These are phyloP conservation scores for Penicillium herquei DNA, from an alignment of 495 filamentous ascomycete genomes.

Conservation along the genomic window DNA sequence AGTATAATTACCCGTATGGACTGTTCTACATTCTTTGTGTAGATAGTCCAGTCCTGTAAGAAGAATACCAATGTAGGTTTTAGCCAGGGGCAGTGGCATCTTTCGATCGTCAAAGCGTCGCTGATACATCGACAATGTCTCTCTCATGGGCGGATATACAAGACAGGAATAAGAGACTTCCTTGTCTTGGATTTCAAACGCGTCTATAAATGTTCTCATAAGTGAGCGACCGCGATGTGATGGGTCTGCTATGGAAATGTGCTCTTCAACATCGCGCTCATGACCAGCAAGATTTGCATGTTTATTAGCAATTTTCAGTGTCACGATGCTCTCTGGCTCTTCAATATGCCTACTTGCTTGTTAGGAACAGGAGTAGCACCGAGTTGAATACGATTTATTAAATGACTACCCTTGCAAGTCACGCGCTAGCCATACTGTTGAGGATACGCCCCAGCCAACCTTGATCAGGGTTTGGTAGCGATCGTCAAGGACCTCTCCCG, in stretches of 20 bases:
- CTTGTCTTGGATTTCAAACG: slow-evolving; percentile 29
- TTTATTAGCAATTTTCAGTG: slow-evolving; percentile 40
- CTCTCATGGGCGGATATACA: slow-evolving; percentile 42
- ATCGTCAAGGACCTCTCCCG: slow-evolving; percentile 40
- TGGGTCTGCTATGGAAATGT: slow-evolving; percentile 32
- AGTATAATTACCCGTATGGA: slow-evolving; percentile 33
- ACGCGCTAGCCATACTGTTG: slow-evolving; percentile 43
- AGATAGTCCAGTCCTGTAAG: slow-evolving; percentile 48
- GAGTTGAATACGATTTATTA: slow-evolving; percentile 16
- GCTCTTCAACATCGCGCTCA: slow-evolving; percentile 38
- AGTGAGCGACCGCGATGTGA: slow-evolving; percentile 32
- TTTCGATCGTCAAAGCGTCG: slow-evolving; percentile 27
- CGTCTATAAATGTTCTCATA: slow-evolving; percentile 25
- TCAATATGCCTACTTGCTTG: slow-evolving; percentile 29
- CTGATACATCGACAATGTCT: slow-evolving; percentile 34
- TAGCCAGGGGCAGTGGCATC: slow-evolving; percentile 33
- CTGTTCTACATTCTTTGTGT: slow-evolving; percentile 37
- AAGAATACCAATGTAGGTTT: slow-evolving; percentile 39
- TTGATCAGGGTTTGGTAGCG: slow-evolving; percentile 42
- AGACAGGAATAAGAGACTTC: slow-evolving; percentile 34
- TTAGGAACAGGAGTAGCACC: slow-evolving; percentile 25
- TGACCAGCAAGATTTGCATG: slow-evolving; percentile 30
- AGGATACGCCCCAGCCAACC: slow-evolving; percentile 42
- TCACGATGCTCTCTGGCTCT: slow-evolving; percentile 37
- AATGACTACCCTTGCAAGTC: slow-evolving; percentile 31